Conservation (phyloP, 225 moss, liverwort and hornwort genomes). For the Physcomitrellopsis africana region DNA sequence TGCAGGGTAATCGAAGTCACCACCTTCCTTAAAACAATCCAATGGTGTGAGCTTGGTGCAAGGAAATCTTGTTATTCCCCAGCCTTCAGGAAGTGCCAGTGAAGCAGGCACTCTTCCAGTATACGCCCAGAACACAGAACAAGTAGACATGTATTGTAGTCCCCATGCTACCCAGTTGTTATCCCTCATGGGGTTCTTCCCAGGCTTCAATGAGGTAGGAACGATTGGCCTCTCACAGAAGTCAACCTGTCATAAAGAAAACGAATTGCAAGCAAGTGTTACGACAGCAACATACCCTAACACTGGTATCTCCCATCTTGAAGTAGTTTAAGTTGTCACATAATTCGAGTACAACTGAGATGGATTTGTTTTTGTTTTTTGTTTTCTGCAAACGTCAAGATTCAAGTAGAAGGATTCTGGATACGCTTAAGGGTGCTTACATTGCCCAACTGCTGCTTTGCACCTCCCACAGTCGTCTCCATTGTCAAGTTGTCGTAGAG, state of each 20-base stretch:
- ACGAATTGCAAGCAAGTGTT: background rate
- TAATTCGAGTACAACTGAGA: no score
- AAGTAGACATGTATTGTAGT: slow-evolving; percentile 66
- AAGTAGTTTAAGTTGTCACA: no score
- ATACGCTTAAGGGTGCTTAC: slow-evolving; percentile 21
- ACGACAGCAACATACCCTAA: background rate
- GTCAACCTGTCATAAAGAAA: slow-evolving; percentile 53
- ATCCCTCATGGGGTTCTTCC: slow-evolving; percentile 67
- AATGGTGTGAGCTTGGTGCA: slow-evolving; percentile 79
- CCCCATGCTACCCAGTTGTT: slow-evolving; percentile 94
- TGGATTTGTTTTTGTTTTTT: no score
- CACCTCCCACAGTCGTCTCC: slow-evolving; percentile 39
- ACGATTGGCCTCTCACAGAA: slow-evolving; percentile 81
- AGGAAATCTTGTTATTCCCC: slow-evolving; percentile 77
- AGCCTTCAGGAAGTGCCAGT: slow-evolving; percentile 64
- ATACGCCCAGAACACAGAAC: slow-evolving; percentile 61
- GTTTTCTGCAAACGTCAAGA: no score
- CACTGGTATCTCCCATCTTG: no score
- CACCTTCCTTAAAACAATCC: slow-evolving; percentile 89
- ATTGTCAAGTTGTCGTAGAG: slow-evolving; percentile 69
- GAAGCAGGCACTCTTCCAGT: slow-evolving; percentile 32
- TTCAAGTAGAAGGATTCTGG: no score
- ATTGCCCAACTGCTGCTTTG: slow-evolving; percentile 31
- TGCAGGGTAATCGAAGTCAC: slow-evolving; percentile 77
- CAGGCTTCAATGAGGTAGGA: slow-evolving; percentile 65